A percentile compares a stretch with the other conserved stretches of the same genome.
Conservation (phyloP, 176 grass and related monocot species). For the Bromus sterilis region DNA sequence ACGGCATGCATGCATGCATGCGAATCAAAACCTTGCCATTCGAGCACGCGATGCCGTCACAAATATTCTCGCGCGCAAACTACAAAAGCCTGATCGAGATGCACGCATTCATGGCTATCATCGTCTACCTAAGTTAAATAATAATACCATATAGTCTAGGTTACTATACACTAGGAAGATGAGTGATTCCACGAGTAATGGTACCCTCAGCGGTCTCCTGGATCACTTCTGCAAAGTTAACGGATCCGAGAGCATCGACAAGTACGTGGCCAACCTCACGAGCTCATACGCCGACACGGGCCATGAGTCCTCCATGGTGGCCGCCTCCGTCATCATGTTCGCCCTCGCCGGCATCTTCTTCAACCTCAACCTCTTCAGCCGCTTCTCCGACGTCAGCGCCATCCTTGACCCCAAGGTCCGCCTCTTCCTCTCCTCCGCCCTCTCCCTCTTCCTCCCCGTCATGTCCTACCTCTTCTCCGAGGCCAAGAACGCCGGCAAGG, state of each 20-base stretch:
- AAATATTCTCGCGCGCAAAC: neutral
- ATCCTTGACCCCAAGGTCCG: neutral
- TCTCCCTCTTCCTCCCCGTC: neutral
- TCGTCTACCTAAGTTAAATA: too few species aligned
- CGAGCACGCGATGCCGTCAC: neutral
- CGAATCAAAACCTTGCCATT: neutral
- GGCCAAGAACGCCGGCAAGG: neutral
- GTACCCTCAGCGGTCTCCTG: too few species aligned
- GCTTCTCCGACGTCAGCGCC: neutral
- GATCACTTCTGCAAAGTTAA: neutral
- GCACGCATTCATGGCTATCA: too few species aligned
- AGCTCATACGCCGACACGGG: neutral
- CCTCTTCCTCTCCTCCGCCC: neutral
- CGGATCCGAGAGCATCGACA: neutral
- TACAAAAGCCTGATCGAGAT: neutral
- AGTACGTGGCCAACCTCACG: neutral
- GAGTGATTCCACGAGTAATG: too few species aligned
- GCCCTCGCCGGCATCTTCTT: neutral
- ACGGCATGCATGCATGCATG: too few species aligned
- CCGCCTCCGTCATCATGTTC: neutral
- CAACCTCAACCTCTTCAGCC: neutral
- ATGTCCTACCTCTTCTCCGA: neutral
- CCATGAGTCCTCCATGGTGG: neutral
- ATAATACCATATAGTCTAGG: too few species aligned
- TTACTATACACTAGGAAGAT: too few species aligned